A percentile compares a stretch with the other conserved stretches of the same genome.
Conservation (phyloP, 805 yeast species). For the Candida gorgasii region DNA sequence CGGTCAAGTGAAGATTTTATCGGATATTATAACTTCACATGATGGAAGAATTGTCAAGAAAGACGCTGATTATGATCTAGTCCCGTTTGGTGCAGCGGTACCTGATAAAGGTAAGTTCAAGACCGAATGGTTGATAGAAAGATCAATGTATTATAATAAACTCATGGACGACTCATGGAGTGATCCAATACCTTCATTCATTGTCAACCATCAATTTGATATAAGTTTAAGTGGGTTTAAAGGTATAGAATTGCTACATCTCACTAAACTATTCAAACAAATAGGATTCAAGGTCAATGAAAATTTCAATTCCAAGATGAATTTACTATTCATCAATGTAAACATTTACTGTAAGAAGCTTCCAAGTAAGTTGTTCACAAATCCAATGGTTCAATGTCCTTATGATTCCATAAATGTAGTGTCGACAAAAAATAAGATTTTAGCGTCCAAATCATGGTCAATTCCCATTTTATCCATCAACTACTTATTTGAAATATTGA, state of each 20-base stretch:
- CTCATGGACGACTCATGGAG: conserved; percentile 64
- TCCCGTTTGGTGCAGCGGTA: conserved; percentile 14
- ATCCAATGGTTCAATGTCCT: conserved; percentile 37
- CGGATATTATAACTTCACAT: conserved; percentile 46
- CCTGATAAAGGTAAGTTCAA: conserved; percentile 31
- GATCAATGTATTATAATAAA: conserved; percentile 60
- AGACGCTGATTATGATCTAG: conserved; percentile 8
- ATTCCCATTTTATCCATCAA: conserved; percentile 60
- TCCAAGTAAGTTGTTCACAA: conserved; percentile 40
- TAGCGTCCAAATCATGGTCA: conserved; percentile 57
- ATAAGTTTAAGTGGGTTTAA: conserved; percentile 71
- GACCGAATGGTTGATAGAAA: conserved; percentile 82
- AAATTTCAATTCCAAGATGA: conserved; percentile 50
- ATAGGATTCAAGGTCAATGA: conserved; percentile 54
- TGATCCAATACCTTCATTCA: conserved; percentile 31
- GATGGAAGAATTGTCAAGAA: conserved; percentile 34
- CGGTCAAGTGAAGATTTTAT: conserved; percentile 37
- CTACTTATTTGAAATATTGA: conserved; percentile 53
- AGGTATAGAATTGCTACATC: conserved; percentile 73
- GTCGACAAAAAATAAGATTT: conserved; percentile 54
- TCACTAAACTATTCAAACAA: conserved; percentile 58
- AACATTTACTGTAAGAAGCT: conserved; percentile 43
- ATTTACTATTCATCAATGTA: conserved; percentile 57
- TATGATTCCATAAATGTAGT: conserved; percentile 33
- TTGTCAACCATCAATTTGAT: conserved; percentile 19